These are phyloP conservation scores for Oemleria cerasiformis DNA, from an alignment of 306 rosid genomes.

Conservation along the genomic window DNA sequence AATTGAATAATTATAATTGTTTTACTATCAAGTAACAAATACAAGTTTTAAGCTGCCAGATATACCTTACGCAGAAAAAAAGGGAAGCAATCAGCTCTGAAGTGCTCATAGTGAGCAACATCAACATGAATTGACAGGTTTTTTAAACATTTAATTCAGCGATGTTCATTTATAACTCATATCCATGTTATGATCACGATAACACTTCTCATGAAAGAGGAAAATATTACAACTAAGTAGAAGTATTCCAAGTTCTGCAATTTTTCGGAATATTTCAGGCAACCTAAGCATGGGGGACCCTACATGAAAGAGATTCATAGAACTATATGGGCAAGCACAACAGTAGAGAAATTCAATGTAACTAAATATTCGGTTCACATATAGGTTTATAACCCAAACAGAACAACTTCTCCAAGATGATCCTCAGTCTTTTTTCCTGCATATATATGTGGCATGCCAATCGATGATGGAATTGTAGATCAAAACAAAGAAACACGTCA, in stretches of 20 bases:
- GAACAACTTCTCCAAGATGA: neutral
- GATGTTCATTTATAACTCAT: neutral
- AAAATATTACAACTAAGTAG: neutral
- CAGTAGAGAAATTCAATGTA: too few species aligned
- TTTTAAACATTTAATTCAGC: neutral
- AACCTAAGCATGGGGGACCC: neutral
- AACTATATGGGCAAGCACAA: too few species aligned
- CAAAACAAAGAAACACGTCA: neutral
- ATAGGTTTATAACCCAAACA: neutral
- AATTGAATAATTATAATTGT: neutral
- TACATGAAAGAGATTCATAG: neutral
- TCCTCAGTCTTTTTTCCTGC: neutral
- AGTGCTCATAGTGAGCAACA: neutral
- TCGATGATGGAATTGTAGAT: neutral
- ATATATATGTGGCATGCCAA: neutral
- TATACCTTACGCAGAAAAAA: neutral
- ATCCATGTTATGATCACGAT: neutral
- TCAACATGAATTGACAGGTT: neutral
- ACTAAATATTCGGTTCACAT: neutral
- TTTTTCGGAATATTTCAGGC: neutral
- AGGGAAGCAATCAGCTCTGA: neutral
- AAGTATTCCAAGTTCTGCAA: neutral
- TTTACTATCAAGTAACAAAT: neutral
- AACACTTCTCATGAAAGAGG: neutral
- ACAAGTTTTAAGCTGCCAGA: neutral